Evolutionary conservation across 495 filamentous ascomycete species (phyloP).

Genomic region (Xylaria nigripes): DNA sequence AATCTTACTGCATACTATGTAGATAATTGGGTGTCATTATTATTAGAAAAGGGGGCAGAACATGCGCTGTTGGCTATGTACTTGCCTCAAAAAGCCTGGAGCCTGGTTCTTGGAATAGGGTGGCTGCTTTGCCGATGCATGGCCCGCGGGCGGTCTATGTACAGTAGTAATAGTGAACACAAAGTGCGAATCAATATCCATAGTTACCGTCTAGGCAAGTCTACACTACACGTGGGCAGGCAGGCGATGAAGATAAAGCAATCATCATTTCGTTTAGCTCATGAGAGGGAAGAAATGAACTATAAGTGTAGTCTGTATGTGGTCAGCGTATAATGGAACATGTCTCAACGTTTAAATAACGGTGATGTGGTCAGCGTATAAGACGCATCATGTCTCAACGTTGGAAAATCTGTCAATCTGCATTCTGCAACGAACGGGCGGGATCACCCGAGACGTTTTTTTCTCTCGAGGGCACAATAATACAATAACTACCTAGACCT

Average conservation of each 20-base stretch:
- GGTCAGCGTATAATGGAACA: no score
- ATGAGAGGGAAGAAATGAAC: no score
- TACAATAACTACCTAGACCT: neutral
- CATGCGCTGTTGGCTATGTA: neutral
- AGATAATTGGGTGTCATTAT: neutral
- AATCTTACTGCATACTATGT: neutral
- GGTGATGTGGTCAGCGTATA: neutral
- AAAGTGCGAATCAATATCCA: neutral
- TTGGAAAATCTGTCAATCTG: neutral
- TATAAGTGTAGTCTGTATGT: no score
- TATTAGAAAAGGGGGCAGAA: neutral
- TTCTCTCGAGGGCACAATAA: neutral
- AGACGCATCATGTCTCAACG: neutral
- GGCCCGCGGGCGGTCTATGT: neutral
- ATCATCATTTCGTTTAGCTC: no score
- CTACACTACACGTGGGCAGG: neutral
- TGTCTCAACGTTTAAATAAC: no score
- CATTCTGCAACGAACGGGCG: neutral
- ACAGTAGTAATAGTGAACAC: no score
- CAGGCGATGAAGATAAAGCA: no score
- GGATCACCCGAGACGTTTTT: neutral
- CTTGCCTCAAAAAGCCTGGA: neutral
- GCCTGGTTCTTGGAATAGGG: constrained; percentile 6
- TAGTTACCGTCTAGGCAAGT: neutral
- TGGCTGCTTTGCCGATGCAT: neutral